Evolutionary conservation across 257 asterid species (phyloP), one percentile per base, ranked within the genome.

Genomic region (Fraxinus cuspidata): DNA sequence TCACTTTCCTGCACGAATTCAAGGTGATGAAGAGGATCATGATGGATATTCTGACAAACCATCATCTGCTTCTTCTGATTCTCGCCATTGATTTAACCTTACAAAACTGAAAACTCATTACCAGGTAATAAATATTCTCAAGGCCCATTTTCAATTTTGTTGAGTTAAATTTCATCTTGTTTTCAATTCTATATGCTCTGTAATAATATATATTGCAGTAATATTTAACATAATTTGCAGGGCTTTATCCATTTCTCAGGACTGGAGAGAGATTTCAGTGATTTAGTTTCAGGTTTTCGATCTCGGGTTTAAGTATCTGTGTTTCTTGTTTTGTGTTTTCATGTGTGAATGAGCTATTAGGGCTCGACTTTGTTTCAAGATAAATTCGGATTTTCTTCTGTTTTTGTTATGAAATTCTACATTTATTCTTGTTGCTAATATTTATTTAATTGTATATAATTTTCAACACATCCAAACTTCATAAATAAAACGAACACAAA

Each of bases 1-100:
- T 58, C 94, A 80, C 77, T 80, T 95, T 70, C 99, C 99, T 7
- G 94, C 96, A 82, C 97, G 97, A 79, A 91, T 95, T 87, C 99
- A 89, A 74, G 99, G 99, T 90, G 98, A 91, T 32, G 94, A 88
- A 76, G 99, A 91, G 96, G 99, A 95, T 91, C 96, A 90, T 82
- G 97, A 91, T 82, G 99, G 99, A 88, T 87, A 87, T 71, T 91
- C 97, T 2, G 96, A 95, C 77, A 90, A 90, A 87, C 97, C 97
- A 68, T 94, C 97, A 75, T 91, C 97, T 87, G 99, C 97, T 87
- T 92, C 99, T 89, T 91, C 98, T 47, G 97, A 95, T 81, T 95
- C 98, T 81, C 96, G 86, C 90, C 97, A 89, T 83, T 93, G 90
- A 93, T 56, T 73, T 71, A 27, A 69, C 81, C 89, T 81, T 77